Evolutionary conservation across 495 filamentous ascomycete genomes (phyloP).

Genomic region (Lophiostoma macrostomum): DNA sequence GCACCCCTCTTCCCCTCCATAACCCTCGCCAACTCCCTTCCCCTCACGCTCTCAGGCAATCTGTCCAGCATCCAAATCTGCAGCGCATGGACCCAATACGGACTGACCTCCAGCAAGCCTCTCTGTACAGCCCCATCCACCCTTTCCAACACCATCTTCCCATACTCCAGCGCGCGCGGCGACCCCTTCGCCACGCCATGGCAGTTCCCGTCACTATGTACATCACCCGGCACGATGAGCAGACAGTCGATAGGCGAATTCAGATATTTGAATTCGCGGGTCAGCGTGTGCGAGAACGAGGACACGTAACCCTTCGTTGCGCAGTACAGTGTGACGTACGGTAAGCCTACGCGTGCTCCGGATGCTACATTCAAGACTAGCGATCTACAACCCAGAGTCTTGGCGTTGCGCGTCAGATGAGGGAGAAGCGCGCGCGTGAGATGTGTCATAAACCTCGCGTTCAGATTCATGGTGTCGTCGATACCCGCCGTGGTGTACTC

Average conservation of each 20-base stretch:
- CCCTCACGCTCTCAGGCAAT: constrained; percentile 2
- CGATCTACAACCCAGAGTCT: neutral
- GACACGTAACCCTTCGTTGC: constrained; percentile 2
- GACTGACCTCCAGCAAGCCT: neutral
- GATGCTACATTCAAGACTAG: constrained; percentile 6
- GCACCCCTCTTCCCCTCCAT: too few relatives aligned
- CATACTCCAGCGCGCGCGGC: constrained; percentile 3
- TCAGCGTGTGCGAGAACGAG: neutral
- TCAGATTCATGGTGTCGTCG: constrained; percentile 37
- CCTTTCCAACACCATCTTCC: neutral
- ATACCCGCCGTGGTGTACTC: constrained; percentile 32
- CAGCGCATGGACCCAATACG: constrained; percentile 4
- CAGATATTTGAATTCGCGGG: neutral
- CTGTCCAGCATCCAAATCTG: neutral
- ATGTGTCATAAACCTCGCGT: constrained; percentile 43
- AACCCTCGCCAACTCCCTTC: too few relatives aligned
- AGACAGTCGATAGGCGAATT: constrained; percentile 6
- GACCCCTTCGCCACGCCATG: neutral
- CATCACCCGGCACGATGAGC: neutral
- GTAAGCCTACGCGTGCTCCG: neutral
- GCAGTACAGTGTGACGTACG: neutral
- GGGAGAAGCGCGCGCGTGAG: constrained; percentile 38
- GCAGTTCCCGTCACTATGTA: neutral
- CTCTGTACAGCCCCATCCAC: neutral
- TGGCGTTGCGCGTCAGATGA: neutral